Base-by-base conservation (phyloP, 2,329 filamentous ascomycete species). In the Pseudocercospora cruenta region DNA sequence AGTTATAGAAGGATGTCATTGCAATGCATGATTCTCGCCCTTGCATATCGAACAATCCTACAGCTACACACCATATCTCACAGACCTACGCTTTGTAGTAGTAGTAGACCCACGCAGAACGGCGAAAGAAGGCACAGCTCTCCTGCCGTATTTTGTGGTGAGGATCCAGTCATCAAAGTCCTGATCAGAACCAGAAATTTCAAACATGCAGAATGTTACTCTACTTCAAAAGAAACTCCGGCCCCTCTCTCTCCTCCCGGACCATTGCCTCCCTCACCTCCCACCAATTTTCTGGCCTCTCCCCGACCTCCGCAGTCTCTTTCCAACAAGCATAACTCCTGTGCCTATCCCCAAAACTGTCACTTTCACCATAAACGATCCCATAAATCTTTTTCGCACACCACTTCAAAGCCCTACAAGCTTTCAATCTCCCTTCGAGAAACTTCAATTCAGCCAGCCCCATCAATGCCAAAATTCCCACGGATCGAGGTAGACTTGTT, bases 341-440 rank as follows among this genome's bases (percentile, higher is more conserved):
- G 19, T 49, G 58, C 12, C 45, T 21, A 6, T 60, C 39, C n/a
- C 39, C 58, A 60, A 60, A 60, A 12, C 22, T 49, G 24, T 60
- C 58, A 19, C 26, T 49, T 39, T 60, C 39, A 6, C 58, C 58
- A 45, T 60, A 45, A 6, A 60, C 21, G 14, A 60, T 47, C 58
- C 26, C 43, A 49, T 60, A 60, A 16, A 60, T 0, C 58, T 12
- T 19, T 24, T 60, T 47, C 36, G 55, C 55, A 58, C 55, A 58
- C 7, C 2, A 28, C 55, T 58, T 58, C 12, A 58, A 12, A 4
- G 55, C 55, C 14, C 55, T 45, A 58, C 55, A 58, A 26, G 31
- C 31, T 9, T 10, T 26, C 6, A 60, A 4, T n/a, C 45, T 9
- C 6, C 58, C 36, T 26, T 47, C 19, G 6, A 24, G 36, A 28